Evolutionary conservation across 306 rosid genomes (phyloP), one percentile per base, ranked within the genome.

Genomic region (Fagus sylvatica): DNA sequence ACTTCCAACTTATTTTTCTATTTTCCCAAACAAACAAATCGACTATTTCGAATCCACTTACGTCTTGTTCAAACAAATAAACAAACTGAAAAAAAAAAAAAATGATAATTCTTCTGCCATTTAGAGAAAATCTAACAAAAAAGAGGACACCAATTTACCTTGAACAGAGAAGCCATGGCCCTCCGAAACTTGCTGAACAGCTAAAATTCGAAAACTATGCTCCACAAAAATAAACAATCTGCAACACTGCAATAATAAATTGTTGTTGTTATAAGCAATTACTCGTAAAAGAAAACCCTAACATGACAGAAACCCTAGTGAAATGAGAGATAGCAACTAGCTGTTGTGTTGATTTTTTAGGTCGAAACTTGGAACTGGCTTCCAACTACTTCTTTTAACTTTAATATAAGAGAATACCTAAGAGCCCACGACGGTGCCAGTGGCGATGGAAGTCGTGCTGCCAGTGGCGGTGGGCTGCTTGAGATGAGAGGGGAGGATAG

Each of bases 151-250:
- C 28, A 2, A 49, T 30, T 75, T 39, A 66, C 71, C 71, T 66
- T 66, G 71, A 66, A 66, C 40, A 66, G 71, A n/a, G 71, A 66
- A 17, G 71, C 71, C 71, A 66, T 66, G 40, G 53, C 67, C 43
- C 71, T n/a, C 71, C 33, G 32, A 39, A 37, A 17, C 13, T 37
- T 7, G 49, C 19, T 6, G 30, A 32, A 66, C 67, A n/a, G 41
- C 16, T 39, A 9, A 7, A 66, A 39, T 6, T 66, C 13, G 32
- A 34, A n/a, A 65, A 66, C 9, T 22, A 43, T 16, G 32, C 71
- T 66, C 32, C 40, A 66, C 30, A 46, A 46, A 39, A 7, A 8
- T 66, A 1, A 66, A 17, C 48, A 39, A 66, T 37, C 48, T 8
- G 65, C 65, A 11, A 59, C 11, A 57, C 5, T 10, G 1, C 64